These are phyloP conservation scores for Aureobasidium mangrovei DNA, from an alignment of 2,329 filamentous ascomycete genomes.

Conservation along the genomic window DNA sequence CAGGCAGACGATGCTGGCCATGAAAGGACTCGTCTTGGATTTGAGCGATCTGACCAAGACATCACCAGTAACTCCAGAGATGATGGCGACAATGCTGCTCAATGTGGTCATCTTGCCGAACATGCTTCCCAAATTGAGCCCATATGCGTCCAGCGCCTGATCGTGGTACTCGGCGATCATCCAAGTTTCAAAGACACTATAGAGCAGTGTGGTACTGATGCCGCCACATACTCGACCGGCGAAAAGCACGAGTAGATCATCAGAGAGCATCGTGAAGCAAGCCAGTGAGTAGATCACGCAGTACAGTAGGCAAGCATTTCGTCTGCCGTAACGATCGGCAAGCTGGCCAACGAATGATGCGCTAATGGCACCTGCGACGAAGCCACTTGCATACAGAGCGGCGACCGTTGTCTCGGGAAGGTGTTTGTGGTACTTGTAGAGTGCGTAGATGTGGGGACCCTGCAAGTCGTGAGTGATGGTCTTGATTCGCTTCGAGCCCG, in stretches of 20 bases:
- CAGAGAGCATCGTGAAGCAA: slow-evolving; percentile 44
- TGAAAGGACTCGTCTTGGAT: slow-evolving; percentile 44
- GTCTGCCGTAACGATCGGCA: slow-evolving; percentile 44
- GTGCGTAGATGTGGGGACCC: slow-evolving; percentile 44
- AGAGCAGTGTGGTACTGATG: slow-evolving; percentile 48
- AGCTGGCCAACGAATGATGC: slow-evolving; percentile 42
- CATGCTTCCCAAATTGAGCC: slow-evolving; percentile 40
- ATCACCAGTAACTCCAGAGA: slow-evolving; percentile 45
- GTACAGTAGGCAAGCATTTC: slow-evolving; percentile 46
- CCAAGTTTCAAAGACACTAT: slow-evolving; percentile 54
- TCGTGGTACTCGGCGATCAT: slow-evolving; percentile 50
- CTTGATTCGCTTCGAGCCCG: neutral
- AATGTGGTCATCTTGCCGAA: slow-evolving; percentile 46
- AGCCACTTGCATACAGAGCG: slow-evolving; percentile 39
- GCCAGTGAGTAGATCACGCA: slow-evolving; percentile 46
- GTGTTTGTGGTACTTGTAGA: slow-evolving; percentile 44
- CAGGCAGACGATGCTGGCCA: slow-evolving; percentile 40
- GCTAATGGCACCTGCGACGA: slow-evolving; percentile 41
- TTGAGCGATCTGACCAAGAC: slow-evolving; percentile 40
- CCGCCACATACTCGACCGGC: slow-evolving; percentile 47
- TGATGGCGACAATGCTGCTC: slow-evolving; percentile 49
- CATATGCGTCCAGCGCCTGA: slow-evolving; percentile 35
- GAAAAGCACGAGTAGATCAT: slow-evolving; percentile 40
- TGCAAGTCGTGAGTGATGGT: neutral
- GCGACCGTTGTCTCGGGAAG: slow-evolving; percentile 39